These are phyloP conservation scores for Candida silvicultrix DNA, from an alignment of 805 yeast species.

Conservation along the genomic window DNA sequence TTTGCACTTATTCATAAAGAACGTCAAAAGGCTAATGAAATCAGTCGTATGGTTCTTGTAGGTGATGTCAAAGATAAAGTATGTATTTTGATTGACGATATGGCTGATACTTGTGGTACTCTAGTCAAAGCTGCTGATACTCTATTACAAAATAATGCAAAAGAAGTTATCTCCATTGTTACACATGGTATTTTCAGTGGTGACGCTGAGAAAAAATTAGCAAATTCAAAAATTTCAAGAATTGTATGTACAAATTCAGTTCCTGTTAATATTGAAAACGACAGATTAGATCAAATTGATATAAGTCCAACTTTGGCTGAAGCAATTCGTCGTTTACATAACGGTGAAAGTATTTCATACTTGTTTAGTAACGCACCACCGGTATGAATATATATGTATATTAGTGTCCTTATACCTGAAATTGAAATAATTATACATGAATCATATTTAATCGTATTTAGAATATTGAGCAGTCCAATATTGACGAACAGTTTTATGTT, in stretches of 20 bases:
- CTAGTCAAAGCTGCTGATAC: conserved; percentile 92
- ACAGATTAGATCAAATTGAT: conserved; percentile 70
- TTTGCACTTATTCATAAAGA: conserved; percentile 97
- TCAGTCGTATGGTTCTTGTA: conserved; percentile 88
- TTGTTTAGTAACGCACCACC: conserved; percentile 65
- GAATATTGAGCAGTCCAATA: conserved; percentile 27
- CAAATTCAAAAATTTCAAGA: conserved; percentile 55
- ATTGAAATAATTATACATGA: too few species aligned
- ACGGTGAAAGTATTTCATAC: conserved; percentile 92
- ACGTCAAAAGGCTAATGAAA: conserved; percentile 92
- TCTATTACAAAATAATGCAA: conserved; percentile 73
- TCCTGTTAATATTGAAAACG: conserved; percentile 64
- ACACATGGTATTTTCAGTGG: conserved; percentile 95
- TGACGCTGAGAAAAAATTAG: conserved; percentile 68
- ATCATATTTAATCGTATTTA: conserved; percentile 7
- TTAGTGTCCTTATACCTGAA: too few species aligned
- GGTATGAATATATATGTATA: too few species aligned
- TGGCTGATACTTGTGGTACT: conserved; percentile 99
- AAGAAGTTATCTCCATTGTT: conserved; percentile 83
- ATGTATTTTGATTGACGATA: conserved; percentile 88
- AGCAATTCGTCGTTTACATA: conserved; percentile 88
- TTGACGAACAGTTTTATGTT: conserved; percentile 25
- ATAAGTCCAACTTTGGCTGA: conserved; percentile 86
- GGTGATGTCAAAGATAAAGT: conserved; percentile 86
- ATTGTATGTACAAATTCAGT: conserved; percentile 93